Percentiles rank a stretch among this genome's conserved stretches.
phyloP scores from a whole-genome alignment of 768 basidiomycete species.

The Ramaria sp. region DNA sequence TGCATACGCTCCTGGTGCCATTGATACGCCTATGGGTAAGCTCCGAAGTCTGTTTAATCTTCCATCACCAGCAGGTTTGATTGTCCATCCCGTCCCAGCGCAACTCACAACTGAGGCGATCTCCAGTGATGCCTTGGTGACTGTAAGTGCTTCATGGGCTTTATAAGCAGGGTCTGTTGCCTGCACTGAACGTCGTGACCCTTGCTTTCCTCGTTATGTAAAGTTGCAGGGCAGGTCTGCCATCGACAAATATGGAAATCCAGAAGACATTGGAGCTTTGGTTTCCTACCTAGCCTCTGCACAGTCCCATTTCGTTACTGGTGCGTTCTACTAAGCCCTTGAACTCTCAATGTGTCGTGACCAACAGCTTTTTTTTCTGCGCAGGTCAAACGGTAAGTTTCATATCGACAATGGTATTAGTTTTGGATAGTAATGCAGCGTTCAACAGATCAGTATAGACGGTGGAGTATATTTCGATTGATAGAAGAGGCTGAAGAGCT shows the following conservation, averaged over 20 bases:
- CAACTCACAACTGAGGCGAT: background rate
- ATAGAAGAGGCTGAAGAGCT: too few relatives aligned
- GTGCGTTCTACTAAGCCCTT: conserved; percentile 11
- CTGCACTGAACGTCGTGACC: background rate
- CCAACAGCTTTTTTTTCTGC: background rate
- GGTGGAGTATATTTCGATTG: too few relatives aligned
- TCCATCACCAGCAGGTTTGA: background rate
- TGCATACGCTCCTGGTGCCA: conserved; percentile 23
- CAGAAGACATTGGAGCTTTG: conserved; percentile 25
- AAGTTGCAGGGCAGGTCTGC: background rate
- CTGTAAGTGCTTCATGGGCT: too few relatives aligned
- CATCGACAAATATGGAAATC: conserved; percentile 12
- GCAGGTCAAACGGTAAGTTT: conserved; percentile 3
- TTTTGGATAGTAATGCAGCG: background rate
- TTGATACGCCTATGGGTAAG: conserved; percentile 14
- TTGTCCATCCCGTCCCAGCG: background rate
- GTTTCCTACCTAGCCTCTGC: conserved; percentile 24
- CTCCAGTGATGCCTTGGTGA: too few relatives aligned
- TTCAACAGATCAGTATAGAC: too few relatives aligned
- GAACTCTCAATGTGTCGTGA: background rate
- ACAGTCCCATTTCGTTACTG: conserved; percentile 23
- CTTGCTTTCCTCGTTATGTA: background rate
- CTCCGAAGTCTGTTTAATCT: background rate
- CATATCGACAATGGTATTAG: background rate
- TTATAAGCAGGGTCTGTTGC: background rate